These are phyloP conservation scores for Typha latifolia DNA, from an alignment of 176 grass and related monocot species.

Conservation along the genomic window DNA sequence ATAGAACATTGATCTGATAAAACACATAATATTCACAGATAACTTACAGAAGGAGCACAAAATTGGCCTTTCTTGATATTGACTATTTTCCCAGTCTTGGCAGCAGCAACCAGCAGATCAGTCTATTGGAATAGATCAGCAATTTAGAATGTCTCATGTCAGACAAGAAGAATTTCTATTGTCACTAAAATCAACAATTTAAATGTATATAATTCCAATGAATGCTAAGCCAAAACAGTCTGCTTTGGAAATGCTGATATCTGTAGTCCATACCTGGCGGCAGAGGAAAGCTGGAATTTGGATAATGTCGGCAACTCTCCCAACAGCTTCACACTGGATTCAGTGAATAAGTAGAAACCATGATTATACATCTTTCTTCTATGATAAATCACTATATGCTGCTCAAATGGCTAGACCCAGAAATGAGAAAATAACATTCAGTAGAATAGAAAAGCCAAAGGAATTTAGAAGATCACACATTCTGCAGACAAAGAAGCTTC, in stretches of 20 bases:
- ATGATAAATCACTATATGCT: background rate
- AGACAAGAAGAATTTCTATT: background rate
- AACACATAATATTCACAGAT: constrained; percentile 1
- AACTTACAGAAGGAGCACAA: constrained; percentile 89
- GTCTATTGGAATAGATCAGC: constrained; percentile 43
- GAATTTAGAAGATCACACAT: background rate
- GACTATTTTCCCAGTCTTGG: constrained; percentile 89
- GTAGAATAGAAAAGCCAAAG: background rate
- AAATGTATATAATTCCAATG: background rate
- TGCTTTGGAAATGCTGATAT: background rate
- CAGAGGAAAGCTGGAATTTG: constrained; percentile 98
- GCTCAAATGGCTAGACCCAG: background rate
- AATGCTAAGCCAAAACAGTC: background rate
- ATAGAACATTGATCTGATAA: background rate
- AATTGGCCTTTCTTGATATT: constrained; percentile 99
- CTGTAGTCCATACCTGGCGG: constrained; percentile 55
- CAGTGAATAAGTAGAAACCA: constrained; percentile 21
- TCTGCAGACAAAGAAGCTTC: too few species aligned
- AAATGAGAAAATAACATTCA: background rate
- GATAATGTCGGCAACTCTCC: constrained; percentile 93
- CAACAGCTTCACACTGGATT: constrained; percentile 86
- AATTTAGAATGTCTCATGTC: constrained; percentile 20
- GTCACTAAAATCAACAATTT: background rate
- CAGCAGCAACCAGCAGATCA: constrained; percentile 83
- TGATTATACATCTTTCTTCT: background rate